Conservation (phyloP, 2,329 filamentous ascomycete genomes). For the Dactylellina parvicollis region DNA sequence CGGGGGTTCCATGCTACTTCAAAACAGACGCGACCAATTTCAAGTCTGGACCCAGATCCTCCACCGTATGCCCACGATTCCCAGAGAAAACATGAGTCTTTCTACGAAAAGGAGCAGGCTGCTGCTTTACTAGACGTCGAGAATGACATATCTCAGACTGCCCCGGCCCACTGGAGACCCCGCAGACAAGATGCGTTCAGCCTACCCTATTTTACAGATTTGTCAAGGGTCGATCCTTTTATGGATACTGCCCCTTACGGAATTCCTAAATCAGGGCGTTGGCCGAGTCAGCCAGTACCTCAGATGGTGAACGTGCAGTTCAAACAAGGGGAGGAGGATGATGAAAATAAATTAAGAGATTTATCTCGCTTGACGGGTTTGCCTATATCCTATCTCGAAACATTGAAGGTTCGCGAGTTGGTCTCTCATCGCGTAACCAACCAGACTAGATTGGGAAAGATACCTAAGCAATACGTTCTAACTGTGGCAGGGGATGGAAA, state of each 20-base stretch:
- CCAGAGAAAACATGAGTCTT: constrained; percentile 15
- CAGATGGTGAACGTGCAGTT: constrained; percentile 56
- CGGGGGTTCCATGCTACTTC: neutral
- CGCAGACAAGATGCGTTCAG: constrained; percentile 53
- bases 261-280: constrained; percentile 48
- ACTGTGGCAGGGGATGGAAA: constrained; percentile 86
- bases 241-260: constrained; percentile 54
- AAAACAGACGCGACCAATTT: neutral
- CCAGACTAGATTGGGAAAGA: constrained; percentile 96
- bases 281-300: constrained; percentile 56
- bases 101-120: constrained; percentile 41
- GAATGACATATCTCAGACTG: constrained; percentile 6
- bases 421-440: constrained; percentile 81
- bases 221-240: constrained; percentile 56
- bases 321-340: constrained; percentile 60
- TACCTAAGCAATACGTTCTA: constrained; percentile 78
- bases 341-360: constrained; percentile 62
- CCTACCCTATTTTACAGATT: constrained; percentile 57
- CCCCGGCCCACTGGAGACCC: constrained; percentile 25
- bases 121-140: constrained; percentile 34
- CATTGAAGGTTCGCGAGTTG: constrained; percentile 75
- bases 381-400: constrained; percentile 63
- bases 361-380: constrained; percentile 67
- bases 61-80: no score
- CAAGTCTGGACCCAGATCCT: neutral